A percentile compares a stretch with the other conserved stretches of the same genome.
phyloP scores from a whole-genome alignment of 768 basidiomycete species.

The Hygrocybe punicea region DNA sequence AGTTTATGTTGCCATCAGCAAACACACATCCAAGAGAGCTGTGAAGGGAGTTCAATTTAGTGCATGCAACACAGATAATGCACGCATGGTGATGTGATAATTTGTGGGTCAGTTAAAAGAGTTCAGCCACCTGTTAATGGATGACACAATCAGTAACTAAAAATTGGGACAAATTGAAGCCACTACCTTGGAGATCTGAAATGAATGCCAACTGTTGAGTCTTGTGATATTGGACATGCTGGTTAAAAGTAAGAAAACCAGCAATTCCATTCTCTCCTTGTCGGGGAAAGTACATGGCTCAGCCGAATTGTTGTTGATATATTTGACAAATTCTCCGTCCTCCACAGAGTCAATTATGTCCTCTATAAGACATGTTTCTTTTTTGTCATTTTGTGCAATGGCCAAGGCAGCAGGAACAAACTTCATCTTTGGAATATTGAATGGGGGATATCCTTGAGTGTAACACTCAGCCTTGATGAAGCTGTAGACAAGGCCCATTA shows the following conservation, averaged over 20 bases:
- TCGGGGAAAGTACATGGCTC: conserved; percentile 5
- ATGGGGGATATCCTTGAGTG: not conserved
- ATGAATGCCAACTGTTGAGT: conserved; percentile 21
- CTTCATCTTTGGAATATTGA: not conserved
- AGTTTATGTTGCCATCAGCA: conserved; percentile 1
- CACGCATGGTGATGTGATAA: not conserved
- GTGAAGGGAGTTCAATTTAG: not conserved
- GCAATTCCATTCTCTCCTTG: conserved; percentile 5
- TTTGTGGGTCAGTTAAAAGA: not conserved
- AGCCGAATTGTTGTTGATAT: conserved; percentile 21
- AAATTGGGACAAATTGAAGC: not conserved
- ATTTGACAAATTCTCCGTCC: conserved; percentile 20
- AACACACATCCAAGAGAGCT: not conserved
- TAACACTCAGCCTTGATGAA: not conserved
- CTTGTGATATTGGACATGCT: conserved; percentile 27
- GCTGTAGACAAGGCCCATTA: not conserved
- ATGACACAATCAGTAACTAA: not conserved
- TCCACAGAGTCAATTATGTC: conserved; percentile 11
- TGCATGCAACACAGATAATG: not conserved
- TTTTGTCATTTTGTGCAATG: not conserved
- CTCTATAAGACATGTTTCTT: conserved; percentile 16
- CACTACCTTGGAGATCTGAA: conserved; percentile 27
- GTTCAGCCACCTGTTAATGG: not conserved
- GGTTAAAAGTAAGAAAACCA: conserved; percentile 22
- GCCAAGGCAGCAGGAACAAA: not conserved